Evolutionary conservation across 108 stramenopile species (phyloP), one percentile per base, ranked within the genome.

Genomic region (Discostella stelligeroides): DNA sequence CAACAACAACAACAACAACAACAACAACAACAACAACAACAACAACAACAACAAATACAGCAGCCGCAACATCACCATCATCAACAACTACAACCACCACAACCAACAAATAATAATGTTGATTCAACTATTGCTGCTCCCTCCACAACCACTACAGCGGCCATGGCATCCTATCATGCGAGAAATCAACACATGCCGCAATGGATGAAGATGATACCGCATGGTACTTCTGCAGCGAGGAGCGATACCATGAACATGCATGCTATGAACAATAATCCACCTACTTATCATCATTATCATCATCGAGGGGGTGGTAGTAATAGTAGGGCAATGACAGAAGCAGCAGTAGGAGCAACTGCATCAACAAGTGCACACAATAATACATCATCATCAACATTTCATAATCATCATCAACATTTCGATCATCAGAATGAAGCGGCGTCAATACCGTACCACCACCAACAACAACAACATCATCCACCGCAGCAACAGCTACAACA

Each of bases 151-250:
- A n/a, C n/a, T n/a, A n/a, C 55, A 14, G 2, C 51, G 12, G 53
- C 70, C 34, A 34, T 34, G 34, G 34, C 34, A 24, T 76, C 75
- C 7, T 59, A 28, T 71, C 28, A 63, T 12, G 30, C 50, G 4
- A 50, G 75, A 42, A 38, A 61, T 30, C 61, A 57, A 18, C 20
- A 43, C 48, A 64, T 71, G 75, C 70, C 69, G 7, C 25, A 11
- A 29, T 76, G 68, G 68, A 76, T 61, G 53, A 10, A 17, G 5
- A 29, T 23, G 3, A 34, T 8, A 34, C n/a, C 23, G 7, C 12
- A 13, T 5, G 29, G 1, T 59, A 56, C 20, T 28, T 13, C 55
- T 56, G 24, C 11, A 13, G 23, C 25, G 24, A 24, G 10, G 14
- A 34, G 29, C 57, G 15, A 10, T 34, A 14, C 2, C 57, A 58